Conservation (phyloP, 805 yeast genomes). For the Saccharomycopsis javanensis region DNA sequence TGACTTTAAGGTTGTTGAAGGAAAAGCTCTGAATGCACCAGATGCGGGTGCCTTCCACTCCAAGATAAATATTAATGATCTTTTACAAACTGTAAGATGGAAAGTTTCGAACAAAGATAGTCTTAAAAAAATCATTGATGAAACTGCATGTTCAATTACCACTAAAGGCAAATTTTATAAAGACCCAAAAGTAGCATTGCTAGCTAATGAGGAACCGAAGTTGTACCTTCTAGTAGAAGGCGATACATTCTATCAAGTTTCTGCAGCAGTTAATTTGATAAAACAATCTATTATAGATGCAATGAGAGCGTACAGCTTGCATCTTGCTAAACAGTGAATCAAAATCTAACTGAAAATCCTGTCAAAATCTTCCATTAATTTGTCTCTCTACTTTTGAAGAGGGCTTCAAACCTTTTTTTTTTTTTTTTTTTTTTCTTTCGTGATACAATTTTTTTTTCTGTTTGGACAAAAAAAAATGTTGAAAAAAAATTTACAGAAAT, state of each 20-base stretch:
- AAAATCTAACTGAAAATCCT: not conserved
- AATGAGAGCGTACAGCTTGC: constrained; percentile 4
- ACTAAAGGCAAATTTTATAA: constrained; percentile 73
- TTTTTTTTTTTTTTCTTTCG: not conserved
- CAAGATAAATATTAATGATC: constrained; percentile 67
- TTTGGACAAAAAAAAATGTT: not conserved
- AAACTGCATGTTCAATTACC: constrained; percentile 69
- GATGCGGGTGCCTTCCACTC: constrained; percentile 53
- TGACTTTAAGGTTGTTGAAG: constrained; percentile 18
- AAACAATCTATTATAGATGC: constrained; percentile 14
- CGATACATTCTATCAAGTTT: constrained; percentile 25
- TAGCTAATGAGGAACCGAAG: constrained; percentile 56
- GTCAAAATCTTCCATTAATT: not conserved
- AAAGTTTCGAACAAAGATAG: constrained; percentile 59
- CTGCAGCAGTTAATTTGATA: constrained; percentile 14
- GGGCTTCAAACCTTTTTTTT: not conserved
- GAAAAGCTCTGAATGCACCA: constrained; percentile 44
- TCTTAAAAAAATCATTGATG: constrained; percentile 53
- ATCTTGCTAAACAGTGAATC: not conserved
- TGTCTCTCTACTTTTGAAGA: not conserved
- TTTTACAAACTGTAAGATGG: constrained; percentile 78
- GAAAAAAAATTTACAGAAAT: not conserved
- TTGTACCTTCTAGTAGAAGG: constrained; percentile 74
- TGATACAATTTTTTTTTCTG: no score
- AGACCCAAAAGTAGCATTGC: constrained; percentile 39